phyloP scores from a whole-genome alignment of 805 yeast species.

The Sugiyamaella qingdaonensis region DNA sequence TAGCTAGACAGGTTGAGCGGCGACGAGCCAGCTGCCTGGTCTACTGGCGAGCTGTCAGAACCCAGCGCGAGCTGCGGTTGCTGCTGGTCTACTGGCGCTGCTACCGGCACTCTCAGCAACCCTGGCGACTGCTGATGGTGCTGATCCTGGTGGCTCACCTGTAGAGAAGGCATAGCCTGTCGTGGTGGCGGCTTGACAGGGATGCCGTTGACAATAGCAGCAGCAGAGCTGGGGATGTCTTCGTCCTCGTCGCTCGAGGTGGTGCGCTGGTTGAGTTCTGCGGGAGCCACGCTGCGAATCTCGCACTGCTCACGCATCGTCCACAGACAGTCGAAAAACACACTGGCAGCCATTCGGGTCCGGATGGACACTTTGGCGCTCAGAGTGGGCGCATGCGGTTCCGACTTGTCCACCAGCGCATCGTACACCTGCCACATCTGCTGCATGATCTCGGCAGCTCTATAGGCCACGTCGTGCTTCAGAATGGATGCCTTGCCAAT shows the following conservation, averaged over 20 bases:
- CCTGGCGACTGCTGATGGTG: neutral
- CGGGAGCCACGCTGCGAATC: conserved; percentile 45
- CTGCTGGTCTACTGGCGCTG: no score
- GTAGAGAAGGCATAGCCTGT: neutral
- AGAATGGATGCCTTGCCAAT: conserved; percentile 78
- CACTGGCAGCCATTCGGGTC: conserved; percentile 87
- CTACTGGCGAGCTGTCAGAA: neutral
- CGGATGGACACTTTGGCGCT: conserved; percentile 43
- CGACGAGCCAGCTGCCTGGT: neutral
- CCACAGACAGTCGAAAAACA: conserved; percentile 87
- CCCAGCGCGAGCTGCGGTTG: neutral
- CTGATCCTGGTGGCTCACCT: neutral
- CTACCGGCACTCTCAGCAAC: no score
- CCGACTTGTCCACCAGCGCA: conserved; percentile 51
- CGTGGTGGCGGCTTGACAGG: neutral
- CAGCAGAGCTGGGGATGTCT: neutral
- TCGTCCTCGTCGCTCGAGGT: conserved; percentile 13
- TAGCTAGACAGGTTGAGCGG: neutral
- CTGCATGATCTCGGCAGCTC: conserved; percentile 90
- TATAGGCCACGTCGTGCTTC: conserved; percentile 87
- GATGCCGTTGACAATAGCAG: conserved; percentile 3
- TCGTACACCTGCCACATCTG: conserved; percentile 88
- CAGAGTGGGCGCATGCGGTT: conserved; percentile 27
- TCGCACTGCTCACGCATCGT: conserved; percentile 71
- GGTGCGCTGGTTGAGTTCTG: conserved; percentile 26